These are phyloP conservation scores for Eutypella sp. DNA, from an alignment of 2,329 filamentous ascomycete species.

Conservation along the genomic window DNA sequence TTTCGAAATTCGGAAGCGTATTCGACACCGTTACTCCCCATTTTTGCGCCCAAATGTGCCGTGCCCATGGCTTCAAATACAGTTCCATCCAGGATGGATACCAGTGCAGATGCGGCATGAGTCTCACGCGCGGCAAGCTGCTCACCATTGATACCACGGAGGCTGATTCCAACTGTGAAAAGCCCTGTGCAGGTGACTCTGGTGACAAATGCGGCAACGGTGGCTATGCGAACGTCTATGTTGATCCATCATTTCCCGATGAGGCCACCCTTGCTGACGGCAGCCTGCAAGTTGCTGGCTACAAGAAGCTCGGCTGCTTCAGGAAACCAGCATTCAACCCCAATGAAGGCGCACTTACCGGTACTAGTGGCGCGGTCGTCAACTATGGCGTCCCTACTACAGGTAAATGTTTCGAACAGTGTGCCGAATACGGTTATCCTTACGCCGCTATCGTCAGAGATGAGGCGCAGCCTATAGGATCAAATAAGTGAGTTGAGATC, in stretches of 20 bases:
- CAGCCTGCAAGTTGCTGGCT: slow-evolving; percentile 1
- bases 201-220: slow-evolving; percentile 15
- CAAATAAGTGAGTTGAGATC: too few species aligned
- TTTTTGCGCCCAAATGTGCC: slow-evolving; percentile 13
- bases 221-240: slow-evolving; percentile 7
- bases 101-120: slow-evolving; percentile 12
- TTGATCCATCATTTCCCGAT: slow-evolving; percentile 15
- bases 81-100: slow-evolving; percentile 6
- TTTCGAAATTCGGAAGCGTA: slow-evolving; percentile 5
- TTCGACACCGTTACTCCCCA: slow-evolving; percentile 16
- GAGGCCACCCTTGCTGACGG: not conserved
- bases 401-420: not conserved
- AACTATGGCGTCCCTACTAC: not conserved
- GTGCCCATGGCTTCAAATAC: slow-evolving; percentile 16
- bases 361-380: too few species aligned
- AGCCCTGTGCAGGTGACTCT: slow-evolving; percentile 11
- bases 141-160: slow-evolving; percentile 4
- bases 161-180: not conserved
- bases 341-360: slow-evolving; percentile 4
- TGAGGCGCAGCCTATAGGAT: not conserved
- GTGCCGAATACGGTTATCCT: not conserved
- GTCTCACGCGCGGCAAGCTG: not conserved
- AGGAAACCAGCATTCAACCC: slow-evolving; percentile 1
- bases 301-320: slow-evolving; percentile 17
- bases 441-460: not conserved